Base-by-base conservation (phyloP, 2,329 filamentous ascomycete genomes). In the Exophiala viscosa region DNA sequence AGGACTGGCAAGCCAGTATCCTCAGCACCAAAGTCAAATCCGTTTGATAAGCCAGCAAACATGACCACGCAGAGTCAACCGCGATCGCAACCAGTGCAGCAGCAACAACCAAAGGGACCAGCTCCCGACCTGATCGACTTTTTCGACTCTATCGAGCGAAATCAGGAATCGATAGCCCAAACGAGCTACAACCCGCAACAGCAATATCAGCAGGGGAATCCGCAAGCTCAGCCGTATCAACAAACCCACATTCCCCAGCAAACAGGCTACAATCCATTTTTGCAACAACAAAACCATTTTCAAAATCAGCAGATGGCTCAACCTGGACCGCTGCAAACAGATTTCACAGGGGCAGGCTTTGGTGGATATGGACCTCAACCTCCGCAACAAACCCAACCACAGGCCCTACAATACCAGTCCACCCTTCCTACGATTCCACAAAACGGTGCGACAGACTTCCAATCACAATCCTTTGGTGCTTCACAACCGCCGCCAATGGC, bases 101-200 rank as follows among this genome's bases (percentile, higher is more conserved):
- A 69, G 58, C 52, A 67, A 49, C 67, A 63, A 43, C 54, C 63
- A 34, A 75, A 72, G 57, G 64, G 68, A 9, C 67, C 71, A 7
- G 69, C 71, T 3, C 83, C 85, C 23, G 88, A 95, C 74, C 77
- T 95, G 56, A 97, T 95, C 66, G 93, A 92, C 74, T 96, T 95
- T 71, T 96, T 96, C 69, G 92, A 86, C 65, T 91, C 90, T 5
- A 96, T 95, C 64, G 91, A 96, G 65, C 84, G 90, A 66, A 90
- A 91, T 59, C 90, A 93, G 68, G 88, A 88, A 46, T 77, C 85
- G 1, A 81, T 88, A 77, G 77, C 63, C 55, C 69, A 74, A 46
- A 15, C 40, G n/a, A 69, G 68, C 17, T 64, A 65, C 20, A 67
- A 70, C 34, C 62, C 71, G 35, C 71, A 72, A 23, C 72, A 69